Evolutionary conservation across 2,329 filamentous ascomycete species (phyloP), one percentile per base, ranked within the genome.

Genomic region (Diaporthe nobilis): DNA sequence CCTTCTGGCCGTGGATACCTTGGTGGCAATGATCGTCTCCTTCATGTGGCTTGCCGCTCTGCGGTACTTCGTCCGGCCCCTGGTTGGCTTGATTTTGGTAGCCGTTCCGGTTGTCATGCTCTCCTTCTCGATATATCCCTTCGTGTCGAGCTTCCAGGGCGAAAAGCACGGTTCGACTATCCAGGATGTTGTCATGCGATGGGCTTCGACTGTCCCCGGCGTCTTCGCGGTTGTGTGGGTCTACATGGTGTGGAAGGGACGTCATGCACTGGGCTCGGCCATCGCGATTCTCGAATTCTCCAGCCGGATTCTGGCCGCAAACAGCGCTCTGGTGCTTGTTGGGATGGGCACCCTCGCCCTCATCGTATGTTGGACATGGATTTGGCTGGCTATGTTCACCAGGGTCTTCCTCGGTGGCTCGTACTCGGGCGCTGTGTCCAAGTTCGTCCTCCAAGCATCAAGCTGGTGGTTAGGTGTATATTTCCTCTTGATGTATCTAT

Each of bases 351-450:
- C 93, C 31, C 89, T 98, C 20, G 90, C 87, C 9, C 87, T 92
- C 37, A 93, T 98, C 58, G 94, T 98, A 13, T 86, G 91, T 20
- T 98, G 96, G 94, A 98, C 96, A 0, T 99, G 97, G 97, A 84
- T 94, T 9, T 99, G 97, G 97, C 91, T 98, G 79, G 92, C 92
- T 80, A 98, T 99, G 95, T 98, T 99, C 84, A 96, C 96, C 10
- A 91, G 95, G 60, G 93, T 98, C 75, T 99, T 99, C 84, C 91
- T 98, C 76, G 95, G 95, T n/a, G 97, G 97, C 0, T 94, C 96
- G 83, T 92, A 96, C 78, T 92, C 92, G 22, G 91, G 90, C 76
- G 86, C 83, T 28, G 86, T 92, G 42, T 86, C 88, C 0, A 83
- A 84, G 57, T 98, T 97, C 84, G 90, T 98, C 80, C 95, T 98